These are phyloP conservation scores for Buxus sempervirens DNA, from an alignment of 164 flowering plant genomes.

Conservation along the genomic window DNA sequence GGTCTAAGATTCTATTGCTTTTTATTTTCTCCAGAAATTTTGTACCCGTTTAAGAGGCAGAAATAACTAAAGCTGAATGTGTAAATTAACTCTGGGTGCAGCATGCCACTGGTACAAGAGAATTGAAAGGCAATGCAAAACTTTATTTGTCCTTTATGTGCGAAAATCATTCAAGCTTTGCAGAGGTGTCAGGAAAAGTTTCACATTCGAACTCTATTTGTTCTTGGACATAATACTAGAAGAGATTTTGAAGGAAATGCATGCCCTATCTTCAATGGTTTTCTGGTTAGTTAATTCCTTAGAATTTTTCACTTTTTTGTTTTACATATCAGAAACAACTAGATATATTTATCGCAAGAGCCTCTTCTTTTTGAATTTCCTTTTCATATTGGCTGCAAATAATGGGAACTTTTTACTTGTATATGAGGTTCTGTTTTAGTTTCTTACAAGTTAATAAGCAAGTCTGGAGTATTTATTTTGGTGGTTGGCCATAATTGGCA, in stretches of 20 bases:
- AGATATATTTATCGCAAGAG: too few relatives aligned
- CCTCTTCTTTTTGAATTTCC: background rate
- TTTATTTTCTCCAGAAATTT: conserved; percentile 22
- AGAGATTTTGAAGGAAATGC: conserved; percentile 63
- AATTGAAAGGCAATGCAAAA: conserved; percentile 16
- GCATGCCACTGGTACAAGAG: conserved; percentile 27
- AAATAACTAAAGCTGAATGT: conserved; percentile 16
- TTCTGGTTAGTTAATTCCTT: conserved; percentile 53
- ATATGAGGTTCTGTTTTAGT: background rate
- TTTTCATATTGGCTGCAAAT: background rate
- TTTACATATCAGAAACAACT: too few relatives aligned
- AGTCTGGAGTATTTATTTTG: background rate
- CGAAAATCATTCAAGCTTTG: conserved; percentile 57
- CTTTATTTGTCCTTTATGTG: conserved; percentile 59
- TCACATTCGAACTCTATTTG: conserved; percentile 62
- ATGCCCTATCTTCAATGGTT: conserved; percentile 60
- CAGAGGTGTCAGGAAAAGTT: conserved; percentile 42
- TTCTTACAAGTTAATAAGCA: background rate
- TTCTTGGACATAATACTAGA: conserved; percentile 78
- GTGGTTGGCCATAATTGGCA: background rate
- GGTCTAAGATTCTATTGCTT: conserved; percentile 29
- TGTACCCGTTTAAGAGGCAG: conserved; percentile 12
- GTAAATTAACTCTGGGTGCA: conserved; percentile 37
- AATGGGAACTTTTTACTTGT: background rate
- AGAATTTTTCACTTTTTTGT: background rate